Percentiles rank a stretch among this genome's conserved stretches.
These are phyloP conservation scores for Carex arenaria DNA, from an alignment of 202 grass and related monocot species.

Conservation along the genomic window DNA sequence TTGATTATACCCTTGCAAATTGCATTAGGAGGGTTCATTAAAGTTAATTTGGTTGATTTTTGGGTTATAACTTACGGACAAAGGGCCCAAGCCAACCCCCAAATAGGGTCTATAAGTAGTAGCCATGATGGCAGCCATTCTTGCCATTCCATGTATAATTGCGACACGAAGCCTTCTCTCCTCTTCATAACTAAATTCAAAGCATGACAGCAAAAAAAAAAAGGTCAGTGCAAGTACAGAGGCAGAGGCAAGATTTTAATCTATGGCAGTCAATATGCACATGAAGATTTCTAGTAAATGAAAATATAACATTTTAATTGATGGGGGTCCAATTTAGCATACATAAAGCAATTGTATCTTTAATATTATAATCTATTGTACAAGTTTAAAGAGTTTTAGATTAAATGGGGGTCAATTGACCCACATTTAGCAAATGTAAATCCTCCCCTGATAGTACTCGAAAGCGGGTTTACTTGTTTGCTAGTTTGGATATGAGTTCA, in stretches of 20 bases:
- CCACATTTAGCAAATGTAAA: no score
- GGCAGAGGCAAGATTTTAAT: no score
- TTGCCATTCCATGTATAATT: conserved; percentile 92
- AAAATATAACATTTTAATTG: no score
- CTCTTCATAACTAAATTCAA: conserved; percentile 71
- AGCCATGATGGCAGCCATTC: conserved; percentile 99
- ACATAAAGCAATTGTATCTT: no score
- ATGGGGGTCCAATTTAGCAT: no score
- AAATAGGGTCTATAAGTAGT: conserved; percentile 92
- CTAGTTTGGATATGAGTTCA: background rate
- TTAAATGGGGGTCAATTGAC: no score
- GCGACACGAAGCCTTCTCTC: conserved; percentile 92
- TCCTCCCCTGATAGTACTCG: no score
- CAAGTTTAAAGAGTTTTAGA: no score
- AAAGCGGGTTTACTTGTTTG: background rate
- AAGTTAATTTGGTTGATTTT: background rate
- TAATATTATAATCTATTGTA: no score
- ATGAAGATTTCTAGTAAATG: no score
- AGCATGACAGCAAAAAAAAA: background rate
- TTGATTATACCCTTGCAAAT: background rate
- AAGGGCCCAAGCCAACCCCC: conserved; percentile 72
- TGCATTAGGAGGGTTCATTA: background rate
- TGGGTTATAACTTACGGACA: conserved; percentile 57
- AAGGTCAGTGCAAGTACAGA: conserved; percentile 13
- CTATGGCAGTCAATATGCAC: no score